Percentiles rank a stretch among this genome's conserved stretches.
phyloP scores from a whole-genome alignment of 129 eudicot genomes.

The Silybum marianum region DNA sequence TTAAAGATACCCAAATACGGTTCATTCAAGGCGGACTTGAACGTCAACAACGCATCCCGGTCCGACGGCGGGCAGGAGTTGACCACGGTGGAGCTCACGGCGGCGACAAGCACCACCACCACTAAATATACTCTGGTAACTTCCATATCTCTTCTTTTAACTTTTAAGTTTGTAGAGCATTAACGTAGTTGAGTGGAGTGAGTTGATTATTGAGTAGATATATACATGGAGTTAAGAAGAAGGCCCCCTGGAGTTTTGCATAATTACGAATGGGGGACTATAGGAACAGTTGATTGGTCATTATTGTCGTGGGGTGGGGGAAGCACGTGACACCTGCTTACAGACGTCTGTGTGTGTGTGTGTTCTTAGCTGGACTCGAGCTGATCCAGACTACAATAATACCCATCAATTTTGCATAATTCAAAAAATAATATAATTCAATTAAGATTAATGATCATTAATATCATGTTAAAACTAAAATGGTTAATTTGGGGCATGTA shows the following conservation, averaged over 20 bases:
- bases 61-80: constrained; percentile 73
- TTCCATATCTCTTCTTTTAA: constrained; percentile 10
- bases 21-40: constrained; percentile 57
- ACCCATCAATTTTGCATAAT: neutral
- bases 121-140: neutral
- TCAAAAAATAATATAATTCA: neutral
- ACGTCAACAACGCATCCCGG: constrained; percentile 58
- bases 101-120: constrained; percentile 7
- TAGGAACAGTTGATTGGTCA: constrained; percentile 36
- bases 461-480: neutral
- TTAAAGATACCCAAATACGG: constrained; percentile 71
- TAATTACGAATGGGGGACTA: constrained; percentile 30
- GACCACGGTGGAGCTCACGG: constrained; percentile 28
- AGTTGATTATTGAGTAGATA: neutral
- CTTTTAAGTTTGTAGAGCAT: neutral
- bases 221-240: constrained; percentile 13
- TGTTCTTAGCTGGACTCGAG: constrained; percentile 30
- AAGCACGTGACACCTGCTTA: constrained; percentile 26
- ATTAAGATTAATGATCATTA: neutral
- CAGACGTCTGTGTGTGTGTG: constrained; percentile 7
- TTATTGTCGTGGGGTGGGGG: constrained; percentile 37
- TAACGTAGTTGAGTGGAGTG: neutral
- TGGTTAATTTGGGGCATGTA: neutral
- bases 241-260: neutral
- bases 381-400: constrained; percentile 1